Conservation (phyloP, 2,329 filamentous ascomycete genomes). For the Ramularia endophylla region DNA sequence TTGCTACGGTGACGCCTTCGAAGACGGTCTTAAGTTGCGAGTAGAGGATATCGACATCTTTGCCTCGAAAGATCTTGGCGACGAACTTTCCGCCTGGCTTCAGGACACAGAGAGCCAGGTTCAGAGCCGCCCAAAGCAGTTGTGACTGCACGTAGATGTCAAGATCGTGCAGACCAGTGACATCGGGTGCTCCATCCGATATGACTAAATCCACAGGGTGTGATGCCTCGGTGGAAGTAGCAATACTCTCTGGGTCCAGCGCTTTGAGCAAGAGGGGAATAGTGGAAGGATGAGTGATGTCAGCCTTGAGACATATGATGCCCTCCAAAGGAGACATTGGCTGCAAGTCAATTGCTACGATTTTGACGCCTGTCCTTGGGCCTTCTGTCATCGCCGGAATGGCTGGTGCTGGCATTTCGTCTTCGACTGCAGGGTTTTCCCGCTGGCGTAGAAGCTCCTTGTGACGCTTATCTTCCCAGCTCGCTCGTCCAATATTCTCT, state of each 20-base stretch:
- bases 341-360: constrained; percentile 92
- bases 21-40: constrained; percentile 93
- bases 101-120: constrained; percentile 86
- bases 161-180: constrained; percentile 92
- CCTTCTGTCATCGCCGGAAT: constrained; percentile 3
- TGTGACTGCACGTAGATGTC: constrained; percentile 98
- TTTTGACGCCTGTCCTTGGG: constrained; percentile 61
- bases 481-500: constrained; percentile 77
- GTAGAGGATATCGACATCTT: constrained; percentile 93
- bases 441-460: constrained; percentile 31
- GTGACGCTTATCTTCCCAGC: constrained; percentile 81
- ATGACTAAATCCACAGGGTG: constrained; percentile 88
- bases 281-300: constrained; percentile 95
- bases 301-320: constrained; percentile 85
- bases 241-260: constrained; percentile 61
- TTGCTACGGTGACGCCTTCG: constrained; percentile 78
- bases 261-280: constrained; percentile 82
- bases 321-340: constrained; percentile 92
- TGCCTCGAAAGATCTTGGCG: constrained; percentile 92
- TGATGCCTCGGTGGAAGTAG: constrained; percentile 45
- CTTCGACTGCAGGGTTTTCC: constrained; percentile 1
- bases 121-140: constrained; percentile 87
- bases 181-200: constrained; percentile 91
- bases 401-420: constrained; percentile 1
- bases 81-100: constrained; percentile 93